Conservation (phyloP, 2,329 filamentous ascomycete species). For the Xylariomycetidae sp. region DNA sequence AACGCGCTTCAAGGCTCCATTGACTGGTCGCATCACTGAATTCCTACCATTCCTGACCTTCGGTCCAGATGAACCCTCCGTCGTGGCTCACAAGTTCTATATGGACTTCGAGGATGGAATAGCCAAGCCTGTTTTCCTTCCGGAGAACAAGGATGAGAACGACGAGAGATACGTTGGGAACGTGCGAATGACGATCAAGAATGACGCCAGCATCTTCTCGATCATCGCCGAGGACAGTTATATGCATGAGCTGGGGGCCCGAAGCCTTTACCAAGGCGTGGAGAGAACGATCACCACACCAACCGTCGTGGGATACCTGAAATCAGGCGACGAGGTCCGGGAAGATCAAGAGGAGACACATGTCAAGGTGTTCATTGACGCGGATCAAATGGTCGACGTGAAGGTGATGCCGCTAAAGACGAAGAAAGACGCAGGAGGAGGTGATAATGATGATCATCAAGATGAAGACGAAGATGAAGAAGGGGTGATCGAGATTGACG, state of each 20-base stretch:
- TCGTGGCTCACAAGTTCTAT: constrained; percentile 5
- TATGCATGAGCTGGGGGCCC: constrained; percentile 11
- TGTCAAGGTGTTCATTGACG: too few relatives aligned
- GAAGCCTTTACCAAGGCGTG: constrained; percentile 10
- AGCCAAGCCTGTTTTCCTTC: constrained; percentile 1
- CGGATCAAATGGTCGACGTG: too few relatives aligned
- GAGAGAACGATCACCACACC: constrained; percentile 6
- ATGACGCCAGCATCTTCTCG: constrained; percentile 11
- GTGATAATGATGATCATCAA: too few relatives aligned
- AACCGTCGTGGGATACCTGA: constrained; percentile 9
- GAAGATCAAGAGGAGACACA: constrained; percentile 7
- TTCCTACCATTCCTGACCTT: constrained; percentile 15
- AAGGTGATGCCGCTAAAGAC: too few relatives aligned
- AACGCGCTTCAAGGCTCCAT: constrained; percentile 8
- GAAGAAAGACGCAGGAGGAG: too few relatives aligned
- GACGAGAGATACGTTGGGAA: constrained; percentile 12
- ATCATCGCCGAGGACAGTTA: constrained; percentile 9
- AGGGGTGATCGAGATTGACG: too few relatives aligned
- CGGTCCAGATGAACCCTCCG: constrained; percentile 7
- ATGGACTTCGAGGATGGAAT: constrained; percentile 8
- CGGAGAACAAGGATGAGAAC: constrained; percentile 7
- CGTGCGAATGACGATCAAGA: constrained; percentile 7
- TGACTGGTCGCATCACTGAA: constrained; percentile 12
- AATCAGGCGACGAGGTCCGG: constrained; percentile 8
- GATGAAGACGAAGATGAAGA: too few relatives aligned